Percentiles rank a stretch among this genome's conserved stretches.
Conservation (phyloP, 2,329 filamentous ascomycete genomes). For the Escovopsis weberi region DNA sequence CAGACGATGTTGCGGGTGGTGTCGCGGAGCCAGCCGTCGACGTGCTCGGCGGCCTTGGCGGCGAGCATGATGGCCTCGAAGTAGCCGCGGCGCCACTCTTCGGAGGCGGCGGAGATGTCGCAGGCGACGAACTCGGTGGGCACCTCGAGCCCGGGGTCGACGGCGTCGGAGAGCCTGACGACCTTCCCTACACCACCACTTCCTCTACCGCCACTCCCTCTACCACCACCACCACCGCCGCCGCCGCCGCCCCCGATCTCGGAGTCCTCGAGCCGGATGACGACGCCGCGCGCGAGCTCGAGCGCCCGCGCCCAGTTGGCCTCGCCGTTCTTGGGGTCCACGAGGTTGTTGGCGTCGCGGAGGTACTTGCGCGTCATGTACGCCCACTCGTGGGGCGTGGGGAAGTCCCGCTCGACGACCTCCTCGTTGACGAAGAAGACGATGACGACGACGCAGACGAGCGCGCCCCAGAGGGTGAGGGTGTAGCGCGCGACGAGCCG, state of each 20-base stretch:
- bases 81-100: conserved; percentile 77
- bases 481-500: conserved; percentile 55
- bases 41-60: conserved; percentile 62
- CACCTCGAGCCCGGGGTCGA: conserved; percentile 55
- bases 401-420: conserved; percentile 57
- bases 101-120: conserved; percentile 61
- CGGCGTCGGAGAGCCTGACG: conserved; percentile 41
- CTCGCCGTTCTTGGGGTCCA: conserved; percentile 34
- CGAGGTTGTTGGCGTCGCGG: conserved; percentile 47
- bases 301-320: conserved; percentile 57
- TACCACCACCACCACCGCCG: too few species aligned
- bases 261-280: conserved; percentile 56
- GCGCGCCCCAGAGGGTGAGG: conserved; percentile 47
- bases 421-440: conserved; percentile 59
- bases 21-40: conserved; percentile 68
- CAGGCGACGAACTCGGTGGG: conserved; percentile 46
- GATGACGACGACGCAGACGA: conserved; percentile 44
- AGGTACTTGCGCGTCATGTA: conserved; percentile 54
- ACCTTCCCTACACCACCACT: too few species aligned
- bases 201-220: too few species aligned
- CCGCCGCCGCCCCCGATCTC: conserved; percentile 49
- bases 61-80: conserved; percentile 67
- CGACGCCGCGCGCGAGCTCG: conserved; percentile 40
- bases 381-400: conserved; percentile 72
- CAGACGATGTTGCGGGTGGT: conserved; percentile 51